Percentiles rank a stretch among this genome's conserved stretches.
phyloP scores from a whole-genome alignment of 2,329 filamentous ascomycete genomes.

The Lachnellula cervina region DNA sequence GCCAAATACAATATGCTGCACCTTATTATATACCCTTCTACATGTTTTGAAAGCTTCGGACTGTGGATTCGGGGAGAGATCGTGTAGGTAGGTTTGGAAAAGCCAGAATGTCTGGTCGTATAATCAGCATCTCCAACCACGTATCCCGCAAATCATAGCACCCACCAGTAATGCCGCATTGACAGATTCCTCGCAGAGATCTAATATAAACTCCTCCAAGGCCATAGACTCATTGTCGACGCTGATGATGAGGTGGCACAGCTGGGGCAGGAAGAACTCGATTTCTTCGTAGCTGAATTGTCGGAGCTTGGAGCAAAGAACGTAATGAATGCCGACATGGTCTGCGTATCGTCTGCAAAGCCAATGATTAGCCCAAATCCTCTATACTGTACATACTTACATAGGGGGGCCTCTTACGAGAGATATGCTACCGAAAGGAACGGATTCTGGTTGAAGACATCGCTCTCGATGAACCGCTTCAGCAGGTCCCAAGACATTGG shows the following conservation, averaged over 20 bases:
- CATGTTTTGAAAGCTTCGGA: conserved; percentile 77
- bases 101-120: conserved; percentile 74
- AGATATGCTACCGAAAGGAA: conserved; percentile 86
- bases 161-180: conserved; percentile 76
- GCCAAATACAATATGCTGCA: conserved; percentile 83
- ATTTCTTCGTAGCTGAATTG: conserved; percentile 89
- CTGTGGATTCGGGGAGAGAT: conserved; percentile 69
- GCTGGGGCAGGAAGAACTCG: conserved; percentile 84
- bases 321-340: conserved; percentile 86
- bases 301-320: conserved; percentile 81
- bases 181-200: conserved; percentile 82
- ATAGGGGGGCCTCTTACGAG: conserved; percentile 50
- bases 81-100: conserved; percentile 82
- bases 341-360: conserved; percentile 71
- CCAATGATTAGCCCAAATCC: conserved; percentile 1
- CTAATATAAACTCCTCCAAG: conserved; percentile 79
- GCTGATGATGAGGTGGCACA: conserved; percentile 84
- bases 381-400: neutral
- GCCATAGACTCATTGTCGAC: conserved; percentile 91
- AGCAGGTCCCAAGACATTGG: conserved; percentile 79
- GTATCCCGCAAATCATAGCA: conserved; percentile 18
- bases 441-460: conserved; percentile 88
- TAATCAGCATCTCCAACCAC: conserved; percentile 14
- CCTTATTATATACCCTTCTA: conserved; percentile 79
- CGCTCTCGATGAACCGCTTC: conserved; percentile 86